These are phyloP conservation scores for Hirsutella rhossiliensis DNA, from an alignment of 2,329 filamentous ascomycete genomes.

Conservation along the genomic window DNA sequence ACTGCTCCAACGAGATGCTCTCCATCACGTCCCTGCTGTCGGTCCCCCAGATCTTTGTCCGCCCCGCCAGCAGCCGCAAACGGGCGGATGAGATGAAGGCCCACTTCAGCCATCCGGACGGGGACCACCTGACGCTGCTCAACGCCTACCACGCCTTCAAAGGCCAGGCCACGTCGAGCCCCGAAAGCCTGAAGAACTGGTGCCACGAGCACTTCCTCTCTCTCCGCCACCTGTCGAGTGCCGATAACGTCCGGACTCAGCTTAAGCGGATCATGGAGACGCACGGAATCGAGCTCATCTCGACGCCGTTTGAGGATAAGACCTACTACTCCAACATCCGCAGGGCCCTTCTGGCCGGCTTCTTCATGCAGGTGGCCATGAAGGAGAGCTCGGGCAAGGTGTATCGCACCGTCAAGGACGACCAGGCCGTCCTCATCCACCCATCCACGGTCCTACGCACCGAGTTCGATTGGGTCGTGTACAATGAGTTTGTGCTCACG, in stretches of 20 bases:
- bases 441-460: conserved; percentile 81
- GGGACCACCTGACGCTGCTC: conserved; percentile 89
- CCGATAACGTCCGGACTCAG: conserved; percentile 87
- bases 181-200: conserved; percentile 70
- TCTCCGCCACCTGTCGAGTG: conserved; percentile 75
- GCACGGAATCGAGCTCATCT: conserved; percentile 71
- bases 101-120: conserved; percentile 82
- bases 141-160: conserved; percentile 99
- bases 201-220: conserved; percentile 96
- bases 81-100: conserved; percentile 96
- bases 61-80: conserved; percentile 74
- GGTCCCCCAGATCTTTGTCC: conserved; percentile 86
- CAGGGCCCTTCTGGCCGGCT: conserved; percentile 79
- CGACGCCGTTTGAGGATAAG: conserved; percentile 85
- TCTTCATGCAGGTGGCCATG: conserved; percentile 99
- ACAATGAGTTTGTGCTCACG: conserved; percentile 96
- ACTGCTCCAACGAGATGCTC: conserved; percentile 96
- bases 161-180: conserved; percentile 45
- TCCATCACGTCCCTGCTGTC: conserved; percentile 90
- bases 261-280: conserved; percentile 96
- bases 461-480: conserved; percentile 92
- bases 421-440: conserved; percentile 86
- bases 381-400: conserved; percentile 78
- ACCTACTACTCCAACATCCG: conserved; percentile 98
- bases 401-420: conserved; percentile 93